Conservation (phyloP, 768 basidiomycete species). For the Termitomyces sp. region DNA sequence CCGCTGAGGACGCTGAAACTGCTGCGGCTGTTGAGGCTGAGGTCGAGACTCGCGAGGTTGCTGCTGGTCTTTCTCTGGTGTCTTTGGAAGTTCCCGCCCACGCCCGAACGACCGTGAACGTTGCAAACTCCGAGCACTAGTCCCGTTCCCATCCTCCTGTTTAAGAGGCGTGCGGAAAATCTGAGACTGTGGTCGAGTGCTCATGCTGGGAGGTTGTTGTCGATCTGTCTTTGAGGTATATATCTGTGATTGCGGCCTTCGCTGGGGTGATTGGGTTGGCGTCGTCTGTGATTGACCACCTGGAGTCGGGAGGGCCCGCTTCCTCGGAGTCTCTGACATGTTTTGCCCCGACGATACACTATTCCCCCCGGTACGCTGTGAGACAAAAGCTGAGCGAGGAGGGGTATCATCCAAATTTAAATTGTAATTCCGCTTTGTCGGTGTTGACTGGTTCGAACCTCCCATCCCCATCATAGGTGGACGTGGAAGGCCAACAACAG, state of each 20-base stretch:
- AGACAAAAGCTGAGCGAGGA: slow-evolving; percentile 9
- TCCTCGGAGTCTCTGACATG: background rate
- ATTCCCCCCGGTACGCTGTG: background rate
- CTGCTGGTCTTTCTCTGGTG: slow-evolving; percentile 7
- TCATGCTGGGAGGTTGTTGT: slow-evolving; percentile 3
- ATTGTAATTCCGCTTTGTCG: slow-evolving; percentile 2
- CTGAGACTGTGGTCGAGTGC: slow-evolving; percentile 8
- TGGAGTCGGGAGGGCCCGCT: slow-evolving; percentile 10
- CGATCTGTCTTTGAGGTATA: background rate
- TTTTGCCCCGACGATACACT: background rate
- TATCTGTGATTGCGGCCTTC: slow-evolving; percentile 20
- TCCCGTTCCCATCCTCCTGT: slow-evolving; percentile 1
- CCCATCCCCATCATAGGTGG: slow-evolving; percentile 6
- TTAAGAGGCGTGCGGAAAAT: slow-evolving; percentile 5
- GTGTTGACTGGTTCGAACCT: background rate
- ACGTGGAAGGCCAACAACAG: slow-evolving; percentile 7
- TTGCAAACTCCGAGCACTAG: slow-evolving; percentile 15
- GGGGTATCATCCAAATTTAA: slow-evolving; percentile 16
- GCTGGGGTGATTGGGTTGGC: slow-evolving; percentile 6
- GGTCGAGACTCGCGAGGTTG: background rate
- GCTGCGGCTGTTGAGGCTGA: slow-evolving; percentile 1
- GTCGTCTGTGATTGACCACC: slow-evolving; percentile 1
- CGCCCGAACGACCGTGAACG: slow-evolving; percentile 17
- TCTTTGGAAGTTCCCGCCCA: slow-evolving; percentile 15
- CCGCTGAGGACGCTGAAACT: slow-evolving; percentile 1